These are phyloP conservation scores for Eryngium alpinum DNA, from an alignment of 140 eudicot genomes.

Conservation along the genomic window DNA sequence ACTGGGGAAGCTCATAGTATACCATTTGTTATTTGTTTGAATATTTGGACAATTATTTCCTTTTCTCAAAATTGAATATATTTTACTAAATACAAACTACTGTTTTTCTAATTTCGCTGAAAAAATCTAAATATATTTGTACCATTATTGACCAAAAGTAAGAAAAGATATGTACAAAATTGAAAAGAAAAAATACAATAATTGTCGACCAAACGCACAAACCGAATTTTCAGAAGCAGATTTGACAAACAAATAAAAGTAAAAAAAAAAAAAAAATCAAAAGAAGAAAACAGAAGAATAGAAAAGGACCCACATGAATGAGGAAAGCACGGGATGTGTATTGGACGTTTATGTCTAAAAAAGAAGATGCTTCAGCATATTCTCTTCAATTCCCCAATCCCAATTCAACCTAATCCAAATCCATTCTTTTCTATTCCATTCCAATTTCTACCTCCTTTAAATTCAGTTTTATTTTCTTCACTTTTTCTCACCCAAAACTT, in stretches of 20 bases:
- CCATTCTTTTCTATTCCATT: background rate
- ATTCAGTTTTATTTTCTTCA: background rate
- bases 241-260: background rate
- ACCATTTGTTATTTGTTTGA: too few species aligned
- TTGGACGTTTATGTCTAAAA: background rate
- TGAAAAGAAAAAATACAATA: too few species aligned
- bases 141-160: too few species aligned
- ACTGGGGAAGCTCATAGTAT: background rate
- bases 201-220: too few species aligned
- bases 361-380: conserved; percentile 7
- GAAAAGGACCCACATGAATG: background rate
- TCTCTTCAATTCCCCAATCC: background rate
- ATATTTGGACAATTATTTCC: too few species aligned
- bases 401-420: background rate
- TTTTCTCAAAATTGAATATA: too few species aligned
- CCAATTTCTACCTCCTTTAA: background rate
- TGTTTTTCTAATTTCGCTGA: too few species aligned
- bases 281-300: background rate
- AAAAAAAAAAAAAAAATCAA: background rate
- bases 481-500: conserved; percentile 12
- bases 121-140: too few species aligned
- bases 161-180: too few species aligned
- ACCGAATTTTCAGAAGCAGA: too few species aligned
- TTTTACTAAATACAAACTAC: too few species aligned
- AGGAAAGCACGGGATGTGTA: conserved; percentile 7